Base-by-base conservation (phyloP, 306 rosid species). In the Cucurbita maxima region DNA sequence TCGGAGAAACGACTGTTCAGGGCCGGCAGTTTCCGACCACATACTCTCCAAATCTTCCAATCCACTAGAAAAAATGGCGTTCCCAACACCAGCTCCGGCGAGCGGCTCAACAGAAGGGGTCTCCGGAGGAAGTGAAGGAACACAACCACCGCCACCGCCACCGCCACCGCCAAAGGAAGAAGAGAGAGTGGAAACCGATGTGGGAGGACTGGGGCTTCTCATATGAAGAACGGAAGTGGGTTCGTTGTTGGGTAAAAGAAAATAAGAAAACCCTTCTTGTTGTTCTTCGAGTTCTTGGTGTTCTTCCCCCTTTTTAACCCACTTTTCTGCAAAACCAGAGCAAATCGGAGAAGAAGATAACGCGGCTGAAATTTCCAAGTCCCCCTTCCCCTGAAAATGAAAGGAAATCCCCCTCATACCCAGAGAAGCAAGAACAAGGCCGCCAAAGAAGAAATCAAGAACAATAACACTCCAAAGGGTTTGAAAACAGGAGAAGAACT, bases 181-280 rank as follows among this genome's bases (percentile, higher is more conserved):
- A 51, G 82, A 80, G 48, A 83, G 82, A 75, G 84, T 80, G 10
- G 84, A 80, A 14, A 84, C 76, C 52, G 87, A 83, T 62, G 87
- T 75, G 76, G 84, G 87, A 57, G 87, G 87, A 71, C 87, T 83
- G 50, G 80, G 87, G 84, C 87, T 83, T 77, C 82, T 77, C 77
- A 72, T 71, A 73, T 80, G 80, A 73, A 83, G 80, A 66, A 80
- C 87, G 22, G 84, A 83, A 43, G 82, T 77, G 78, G 82, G 87
- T 60, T 83, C 82, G 76, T 67, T 48, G 76, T 68, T 68, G 13
- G 53, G 55, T 1, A 45, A 30, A 51, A 48, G 8, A 69, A 69
- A 69, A 48, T 48, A 48, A 47, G 74, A 69, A 69, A 69, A 1
- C 20, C 55, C 74, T 69, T 69, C 45, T 68, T 47, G 41, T 67